These are phyloP conservation scores for Beauveria rudraprayagi DNA, from an alignment of 2,329 filamentous ascomycete genomes.

Conservation along the genomic window DNA sequence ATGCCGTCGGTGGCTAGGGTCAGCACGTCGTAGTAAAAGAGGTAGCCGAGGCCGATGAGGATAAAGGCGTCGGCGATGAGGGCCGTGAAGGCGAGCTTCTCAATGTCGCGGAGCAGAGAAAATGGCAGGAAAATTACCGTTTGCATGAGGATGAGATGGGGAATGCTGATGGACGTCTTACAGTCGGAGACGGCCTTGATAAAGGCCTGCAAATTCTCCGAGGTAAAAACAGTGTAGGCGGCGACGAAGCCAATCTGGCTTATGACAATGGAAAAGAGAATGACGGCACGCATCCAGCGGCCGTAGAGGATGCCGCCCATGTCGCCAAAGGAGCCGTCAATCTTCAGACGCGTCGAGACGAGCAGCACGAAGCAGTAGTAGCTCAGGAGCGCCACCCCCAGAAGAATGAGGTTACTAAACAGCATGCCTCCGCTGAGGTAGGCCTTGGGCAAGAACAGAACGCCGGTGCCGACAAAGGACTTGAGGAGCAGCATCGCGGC, in stretches of 20 bases:
- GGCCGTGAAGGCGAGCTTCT: slow-evolving; percentile 92
- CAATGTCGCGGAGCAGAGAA: slow-evolving; percentile 90
- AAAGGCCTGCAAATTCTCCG: slow-evolving; percentile 91
- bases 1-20: slow-evolving; percentile 71
- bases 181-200: slow-evolving; percentile 87
- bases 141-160: slow-evolving; percentile 86
- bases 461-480: slow-evolving; percentile 94
- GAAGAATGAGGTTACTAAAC: slow-evolving; percentile 87
- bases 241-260: slow-evolving; percentile 93
- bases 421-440: slow-evolving; percentile 97
- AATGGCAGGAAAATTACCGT: slow-evolving; percentile 93
- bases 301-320: slow-evolving; percentile 91
- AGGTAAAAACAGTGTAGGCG: slow-evolving; percentile 94
- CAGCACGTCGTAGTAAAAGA: slow-evolving; percentile 90
- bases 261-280: slow-evolving; percentile 85
- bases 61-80: slow-evolving; percentile 93
- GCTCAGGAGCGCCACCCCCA: slow-evolving; percentile 75
- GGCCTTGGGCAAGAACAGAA: slow-evolving; percentile 84
- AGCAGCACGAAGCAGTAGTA: slow-evolving; percentile 97
- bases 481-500: slow-evolving; percentile 84
- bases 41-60: slow-evolving; percentile 79
- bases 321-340: slow-evolving; percentile 94
- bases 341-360: slow-evolving; percentile 73
- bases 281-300: slow-evolving; percentile 78
- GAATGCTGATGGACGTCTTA: slow-evolving; percentile 75